phyloP scores from a whole-genome alignment of 2,329 filamentous ascomycete species.

The Colletotrichum paranaense region DNA sequence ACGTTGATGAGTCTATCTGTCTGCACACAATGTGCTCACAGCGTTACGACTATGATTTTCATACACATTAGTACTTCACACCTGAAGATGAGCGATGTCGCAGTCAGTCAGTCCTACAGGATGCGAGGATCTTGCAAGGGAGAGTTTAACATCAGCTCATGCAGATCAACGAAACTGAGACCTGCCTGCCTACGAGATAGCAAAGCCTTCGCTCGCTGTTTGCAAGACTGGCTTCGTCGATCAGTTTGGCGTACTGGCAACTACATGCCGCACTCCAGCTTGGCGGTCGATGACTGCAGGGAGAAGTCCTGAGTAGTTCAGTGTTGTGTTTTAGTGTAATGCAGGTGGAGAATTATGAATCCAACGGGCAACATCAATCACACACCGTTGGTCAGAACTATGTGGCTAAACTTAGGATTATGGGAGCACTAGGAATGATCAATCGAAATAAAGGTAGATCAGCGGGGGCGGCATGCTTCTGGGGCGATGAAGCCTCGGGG shows the following conservation, averaged over 20 bases:
- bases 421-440: conserved; percentile 12
- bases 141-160: too few species aligned
- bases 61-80: too few species aligned
- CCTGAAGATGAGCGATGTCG: too few species aligned
- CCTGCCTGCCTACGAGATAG: neutral
- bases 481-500: conserved; percentile 4
- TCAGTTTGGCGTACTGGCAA: too few species aligned
- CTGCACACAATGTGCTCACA: too few species aligned
- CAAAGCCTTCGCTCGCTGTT: neutral
- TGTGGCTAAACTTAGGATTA: conserved; percentile 8
- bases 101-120: too few species aligned
- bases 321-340: neutral
- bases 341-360: conserved; percentile 37
- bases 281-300: conserved; percentile 69
- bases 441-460: conserved; percentile 16
- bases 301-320: conserved; percentile 40
- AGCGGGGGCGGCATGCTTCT: conserved; percentile 7
- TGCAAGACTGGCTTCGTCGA: too few species aligned
- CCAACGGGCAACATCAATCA: neutral
- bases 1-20: too few species aligned
- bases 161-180: conserved; percentile 57
- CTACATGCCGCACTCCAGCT: conserved; percentile 66
- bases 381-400: neutral
- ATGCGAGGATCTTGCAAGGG: too few species aligned
- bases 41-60: too few species aligned